These are phyloP conservation scores for Tetrapisispora nanseiensis DNA, from an alignment of 805 yeast genomes.

Conservation along the genomic window DNA sequence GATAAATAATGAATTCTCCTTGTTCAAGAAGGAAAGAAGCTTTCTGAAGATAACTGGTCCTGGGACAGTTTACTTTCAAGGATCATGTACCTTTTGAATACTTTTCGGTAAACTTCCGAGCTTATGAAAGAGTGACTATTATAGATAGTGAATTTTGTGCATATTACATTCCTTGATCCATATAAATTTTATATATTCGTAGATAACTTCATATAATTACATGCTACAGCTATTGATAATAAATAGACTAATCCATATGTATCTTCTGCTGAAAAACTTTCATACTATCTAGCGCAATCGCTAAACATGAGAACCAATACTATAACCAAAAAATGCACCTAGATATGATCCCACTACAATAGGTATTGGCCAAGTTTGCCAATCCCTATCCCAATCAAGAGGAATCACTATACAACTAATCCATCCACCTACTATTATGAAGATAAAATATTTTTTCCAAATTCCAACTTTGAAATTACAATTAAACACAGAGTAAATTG, in stretches of 20 bases:
- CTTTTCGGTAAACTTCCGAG: too few relatives aligned
- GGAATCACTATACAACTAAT: constrained; percentile 90
- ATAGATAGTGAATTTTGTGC: too few relatives aligned
- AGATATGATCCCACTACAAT: constrained; percentile 65
- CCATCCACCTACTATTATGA: constrained; percentile 65
- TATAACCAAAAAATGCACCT: constrained; percentile 61
- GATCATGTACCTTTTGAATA: not conserved
- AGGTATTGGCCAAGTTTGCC: constrained; percentile 96
- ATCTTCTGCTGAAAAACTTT: not conserved
- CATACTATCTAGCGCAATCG: not conserved
- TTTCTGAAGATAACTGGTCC: constrained; percentile 26
- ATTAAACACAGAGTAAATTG: constrained; percentile 48
- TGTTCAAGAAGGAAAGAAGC: constrained; percentile 12
- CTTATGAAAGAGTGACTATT: too few relatives aligned
- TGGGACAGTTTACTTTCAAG: constrained; percentile 23
- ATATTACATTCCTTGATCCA: too few relatives aligned
- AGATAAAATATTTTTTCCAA: constrained; percentile 29
- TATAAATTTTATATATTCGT: too few relatives aligned
- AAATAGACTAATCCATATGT: too few relatives aligned
- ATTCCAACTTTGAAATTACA: constrained; percentile 42
- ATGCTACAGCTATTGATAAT: not conserved
- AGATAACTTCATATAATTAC: too few relatives aligned
- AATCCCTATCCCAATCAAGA: constrained; percentile 92
- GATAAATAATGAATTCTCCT: constrained; percentile 7
- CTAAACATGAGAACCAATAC: constrained; percentile 29